Percentiles rank a stretch among this genome's conserved stretches.
phyloP scores from a whole-genome alignment of 768 basidiomycete genomes.

The Galerina marginata region DNA sequence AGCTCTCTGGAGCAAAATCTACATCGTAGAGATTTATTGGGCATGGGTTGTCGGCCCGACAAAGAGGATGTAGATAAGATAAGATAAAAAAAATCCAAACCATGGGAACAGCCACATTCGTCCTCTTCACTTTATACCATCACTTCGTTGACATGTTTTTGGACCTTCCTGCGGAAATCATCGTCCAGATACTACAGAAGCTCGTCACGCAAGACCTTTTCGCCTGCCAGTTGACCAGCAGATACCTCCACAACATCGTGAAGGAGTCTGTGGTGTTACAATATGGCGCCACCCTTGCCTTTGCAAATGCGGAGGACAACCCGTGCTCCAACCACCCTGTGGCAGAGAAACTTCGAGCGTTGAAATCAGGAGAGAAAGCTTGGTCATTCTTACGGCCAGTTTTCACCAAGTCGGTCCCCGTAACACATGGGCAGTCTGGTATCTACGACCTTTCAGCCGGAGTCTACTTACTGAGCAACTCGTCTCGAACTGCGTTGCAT shows the following conservation, averaged over 20 bases:
- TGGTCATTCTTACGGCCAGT: conserved; percentile 34
- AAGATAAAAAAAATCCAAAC: too few relatives aligned
- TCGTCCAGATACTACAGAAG: conserved; percentile 22
- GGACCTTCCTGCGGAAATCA: neutral
- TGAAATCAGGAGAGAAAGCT: conserved; percentile 32
- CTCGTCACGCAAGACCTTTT: conserved; percentile 37
- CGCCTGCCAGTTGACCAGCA: conserved; percentile 28
- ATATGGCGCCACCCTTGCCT: conserved; percentile 34
- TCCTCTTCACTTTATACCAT: too few relatives aligned
- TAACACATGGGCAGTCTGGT: conserved; percentile 36
- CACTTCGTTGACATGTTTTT: neutral
- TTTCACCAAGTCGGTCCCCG: conserved; percentile 33
- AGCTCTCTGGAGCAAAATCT: too few relatives aligned
- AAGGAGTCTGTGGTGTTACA: conserved; percentile 35
- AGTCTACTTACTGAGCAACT: conserved; percentile 45
- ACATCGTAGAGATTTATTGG: too few relatives aligned
- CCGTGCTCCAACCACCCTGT: conserved; percentile 25
- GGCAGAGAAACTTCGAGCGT: conserved; percentile 30
- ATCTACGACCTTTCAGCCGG: conserved; percentile 51
- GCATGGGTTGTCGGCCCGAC: too few relatives aligned
- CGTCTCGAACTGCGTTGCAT: conserved; percentile 31
- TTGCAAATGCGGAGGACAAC: conserved; percentile 36
- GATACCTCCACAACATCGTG: conserved; percentile 30
- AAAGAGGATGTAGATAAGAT: too few relatives aligned
- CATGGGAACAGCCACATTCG: too few relatives aligned